Percentiles rank a stretch among this genome's conserved stretches.
Conservation (phyloP, 768 basidiomycete species). For the Termitomyces sp. region DNA sequence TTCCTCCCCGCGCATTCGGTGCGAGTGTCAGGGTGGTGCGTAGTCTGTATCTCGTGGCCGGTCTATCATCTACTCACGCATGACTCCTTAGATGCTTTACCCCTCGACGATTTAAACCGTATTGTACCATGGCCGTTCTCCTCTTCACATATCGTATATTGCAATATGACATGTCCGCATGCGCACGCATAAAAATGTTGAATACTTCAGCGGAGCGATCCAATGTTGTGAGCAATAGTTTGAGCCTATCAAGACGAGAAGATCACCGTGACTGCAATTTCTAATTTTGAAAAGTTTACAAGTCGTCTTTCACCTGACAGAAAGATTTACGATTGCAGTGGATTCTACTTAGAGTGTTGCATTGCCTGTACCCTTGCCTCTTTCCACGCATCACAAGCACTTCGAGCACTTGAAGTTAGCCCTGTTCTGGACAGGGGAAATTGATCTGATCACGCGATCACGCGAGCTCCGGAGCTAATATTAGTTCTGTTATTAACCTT, state of each 20-base stretch:
- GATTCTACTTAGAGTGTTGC: background rate
- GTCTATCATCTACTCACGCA: conserved; percentile 3
- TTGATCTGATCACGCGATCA: background rate
- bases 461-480: background rate
- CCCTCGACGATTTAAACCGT: conserved; percentile 72
- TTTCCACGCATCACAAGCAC: no score
- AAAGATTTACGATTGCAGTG: background rate
- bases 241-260: background rate
- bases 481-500: background rate
- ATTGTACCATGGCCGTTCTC: conserved; percentile 28
- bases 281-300: background rate
- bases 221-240: background rate
- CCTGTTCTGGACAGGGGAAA: background rate
- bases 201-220: background rate
- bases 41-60: conserved; percentile 13
- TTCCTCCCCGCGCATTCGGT: conserved; percentile 93
- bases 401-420: no score
- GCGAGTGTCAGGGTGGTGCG: conserved; percentile 86
- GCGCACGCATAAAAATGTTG: conserved; percentile 14
- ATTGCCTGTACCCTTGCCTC: background rate
- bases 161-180: conserved; percentile 43
- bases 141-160: conserved; percentile 32
- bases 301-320: background rate
- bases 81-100: conserved; percentile 75
- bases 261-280: background rate